Evolutionary conservation across 208 protist genomes (phyloP), one percentile per base, ranked within the genome.

Genomic region (Leishmania amazonensis): DNA sequence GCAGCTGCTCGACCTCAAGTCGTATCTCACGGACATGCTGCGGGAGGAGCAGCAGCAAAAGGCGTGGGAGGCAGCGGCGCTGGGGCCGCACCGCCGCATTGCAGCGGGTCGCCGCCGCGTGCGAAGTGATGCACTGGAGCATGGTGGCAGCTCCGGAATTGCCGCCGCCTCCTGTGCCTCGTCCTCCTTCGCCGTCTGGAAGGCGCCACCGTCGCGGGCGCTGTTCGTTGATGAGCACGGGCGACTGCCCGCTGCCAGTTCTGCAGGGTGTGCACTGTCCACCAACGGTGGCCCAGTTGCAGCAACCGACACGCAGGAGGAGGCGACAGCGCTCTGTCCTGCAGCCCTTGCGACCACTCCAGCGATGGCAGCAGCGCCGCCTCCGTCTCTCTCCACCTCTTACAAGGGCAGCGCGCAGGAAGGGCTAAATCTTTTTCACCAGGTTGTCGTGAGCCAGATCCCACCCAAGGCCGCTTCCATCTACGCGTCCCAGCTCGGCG

Each of bases 1-100:
- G 87, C 87, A 97, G 80, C 90, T 97, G 60, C 74, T 97, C 28
- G 94, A 97, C 45, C 76, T 97, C 13, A 88, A 88, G 53, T 93
- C 91, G 31, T 96, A 96, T 71, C 78, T 97, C 7, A 73, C 83
- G 8, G 92, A 97, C 76, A 95, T 97, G 87, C 88, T 85, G 8
- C 79, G 70, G 49, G 90, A 95, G 81, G 91, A 91, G 80, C 88
- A 90, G 80, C 70, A 76, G 42, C 83, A 40, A 31, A 13, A 21
- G 62, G 60, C 82, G 49, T 85, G 82, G 82, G 82, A 85, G 82
- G 77, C 71, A 24, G 82, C 78, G 7, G 82, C 82, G 28, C 13
- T 64, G 58, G 77, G 82, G 40, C 82, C 82, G 13, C 82, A 72
- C 54, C 82, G 82, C 21, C 82, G 82, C 76, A 68, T 79, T 45